Evolutionary conservation across 495 filamentous ascomycete species (phyloP), one percentile per base, ranked within the genome.

Genomic region (Neurospora pannonica): DNA sequence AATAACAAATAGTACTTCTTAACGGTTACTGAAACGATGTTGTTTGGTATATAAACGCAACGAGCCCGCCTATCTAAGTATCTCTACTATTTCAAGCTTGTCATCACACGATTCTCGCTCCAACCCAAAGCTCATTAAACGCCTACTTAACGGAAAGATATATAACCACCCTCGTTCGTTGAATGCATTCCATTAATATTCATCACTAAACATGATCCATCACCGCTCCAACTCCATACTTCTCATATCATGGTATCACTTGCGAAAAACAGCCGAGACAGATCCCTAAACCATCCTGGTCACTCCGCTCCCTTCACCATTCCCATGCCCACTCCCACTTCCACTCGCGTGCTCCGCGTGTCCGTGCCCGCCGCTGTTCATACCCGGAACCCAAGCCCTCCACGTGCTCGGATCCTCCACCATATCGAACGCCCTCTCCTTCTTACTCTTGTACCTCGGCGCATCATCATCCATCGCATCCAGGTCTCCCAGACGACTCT

Each of bases 401-500:
- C 83, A 72, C 67, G 73, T 74, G 28, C 74, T 70, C 36, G 84
- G 84, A 37, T 85, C 79, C 73, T 82, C 79, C 15, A 86, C 60
- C 4, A 82, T 77, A n/a, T 85, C 85, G 76, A 80, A 84, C 24
- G 78, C 85, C 74, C 78, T 83, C 77, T 86, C 83, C 77, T 78
- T 84, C 75, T 82, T 84, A 48, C 81, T 84, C 78, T 77, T 84
- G n/a, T 80, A 75, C 71, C 42, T 67, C 11, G 77, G 78, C 43
- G 17, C 48, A 5, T 73, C 77, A 10, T 77, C 79, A 15, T 79
- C 76, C 1, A 54, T 3, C 34, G 24, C 28, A 21, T 77, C 87
- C 82, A 82, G 84, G 81, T 88, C 87, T 70, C 91, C 87, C 36
- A 97, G 82, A 72, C 91, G 88, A 62, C 93, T 91, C 78, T 94